Percentiles rank a stretch among this genome's conserved stretches.
Conservation (phyloP, 129 eudicot genomes). For the Solidago caesia region DNA sequence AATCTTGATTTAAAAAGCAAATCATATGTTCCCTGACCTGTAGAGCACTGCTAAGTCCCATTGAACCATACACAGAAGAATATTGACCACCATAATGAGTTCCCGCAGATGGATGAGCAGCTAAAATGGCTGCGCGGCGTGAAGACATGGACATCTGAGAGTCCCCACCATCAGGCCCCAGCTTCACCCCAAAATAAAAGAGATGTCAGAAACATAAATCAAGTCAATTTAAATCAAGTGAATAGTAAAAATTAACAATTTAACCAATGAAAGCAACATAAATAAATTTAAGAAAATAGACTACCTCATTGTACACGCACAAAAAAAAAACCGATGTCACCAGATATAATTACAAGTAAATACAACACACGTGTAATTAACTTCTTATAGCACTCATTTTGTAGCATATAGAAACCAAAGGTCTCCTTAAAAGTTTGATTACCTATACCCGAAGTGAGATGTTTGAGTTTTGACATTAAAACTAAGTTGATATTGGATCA, state of each 20-base stretch:
- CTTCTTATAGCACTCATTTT: not conserved
- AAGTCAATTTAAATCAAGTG: constrained; percentile 20
- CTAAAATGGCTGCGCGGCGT: constrained; percentile 63
- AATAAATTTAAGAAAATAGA: not conserved
- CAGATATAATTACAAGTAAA: not conserved
- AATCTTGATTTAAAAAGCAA: not conserved
- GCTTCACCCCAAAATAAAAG: constrained; percentile 35
- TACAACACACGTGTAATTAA: not conserved
- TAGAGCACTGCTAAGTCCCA: constrained; percentile 50
- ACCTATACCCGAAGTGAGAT: not conserved
- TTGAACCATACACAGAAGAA: constrained; percentile 63
- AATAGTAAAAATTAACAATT: constrained; percentile 4
- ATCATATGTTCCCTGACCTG: constrained; percentile 49
- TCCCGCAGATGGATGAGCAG: constrained; percentile 56
- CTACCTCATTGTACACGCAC: constrained; percentile 2
- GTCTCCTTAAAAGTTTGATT: not conserved
- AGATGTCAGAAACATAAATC: constrained; percentile 16
- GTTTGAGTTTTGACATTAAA: constrained; percentile 7
- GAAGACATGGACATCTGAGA: constrained; percentile 56
- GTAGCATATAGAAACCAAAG: not conserved
- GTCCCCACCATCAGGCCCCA: constrained; percentile 53
- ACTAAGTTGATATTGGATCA: not conserved
- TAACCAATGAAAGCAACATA: constrained; percentile 15
- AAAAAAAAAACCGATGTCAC: no score
- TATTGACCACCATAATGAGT: constrained; percentile 81